Base-by-base conservation (phyloP, 2,329 filamentous ascomycete genomes). In the Penicillium polonicum region DNA sequence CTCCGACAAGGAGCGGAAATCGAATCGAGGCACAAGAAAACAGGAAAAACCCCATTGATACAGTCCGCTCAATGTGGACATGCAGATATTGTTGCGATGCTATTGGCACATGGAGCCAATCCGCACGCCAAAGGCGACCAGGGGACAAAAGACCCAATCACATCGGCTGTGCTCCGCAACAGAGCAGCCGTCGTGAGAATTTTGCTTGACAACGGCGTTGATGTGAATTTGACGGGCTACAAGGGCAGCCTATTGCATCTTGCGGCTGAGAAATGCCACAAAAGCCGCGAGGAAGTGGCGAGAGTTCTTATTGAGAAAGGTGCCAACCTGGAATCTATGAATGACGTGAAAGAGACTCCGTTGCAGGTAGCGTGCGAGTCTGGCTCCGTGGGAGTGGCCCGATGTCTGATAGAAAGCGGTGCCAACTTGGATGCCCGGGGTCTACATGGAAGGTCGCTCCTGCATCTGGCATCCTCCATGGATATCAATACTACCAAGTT, bases 381-480 rank as follows among this genome's bases (percentile, higher is more conserved):
- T 19, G 35, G 21, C 29, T 35, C 54, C 9, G 12, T 45, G n/a
- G 55, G 31, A 15, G 49, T 57, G 27, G 48, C 29, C 13, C 49
- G 35, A 2, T 57, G 49, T 36, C n/a, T 57, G 6, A 53, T 53
- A 27, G 55, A 57, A 36, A 25, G 17, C 8, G 55, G 55, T 9
- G 55, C 55, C 9, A 27, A 48, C 2, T 1, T 41, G 13, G 7
- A 46, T 29, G 13, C 5, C 10, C 27, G 36, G 27, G 1, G 21
- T 27, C 9, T 5, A 9, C 6, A 25, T 15, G 49, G 38, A 29
- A 46, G 36, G 5, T 52, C 57, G 13, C 42, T 55, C 41, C 41
- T 61, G 25, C 53, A 61, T 31, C 10, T 49, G 19, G 57, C 59
- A 17, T 52, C 52, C 15, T 13, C 5, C 42, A 29, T 15, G 33